These are phyloP conservation scores for Microbotryum lychnidis-dioicae DNA, from an alignment of 1,284 basidiomycete species.

Conservation along the genomic window DNA sequence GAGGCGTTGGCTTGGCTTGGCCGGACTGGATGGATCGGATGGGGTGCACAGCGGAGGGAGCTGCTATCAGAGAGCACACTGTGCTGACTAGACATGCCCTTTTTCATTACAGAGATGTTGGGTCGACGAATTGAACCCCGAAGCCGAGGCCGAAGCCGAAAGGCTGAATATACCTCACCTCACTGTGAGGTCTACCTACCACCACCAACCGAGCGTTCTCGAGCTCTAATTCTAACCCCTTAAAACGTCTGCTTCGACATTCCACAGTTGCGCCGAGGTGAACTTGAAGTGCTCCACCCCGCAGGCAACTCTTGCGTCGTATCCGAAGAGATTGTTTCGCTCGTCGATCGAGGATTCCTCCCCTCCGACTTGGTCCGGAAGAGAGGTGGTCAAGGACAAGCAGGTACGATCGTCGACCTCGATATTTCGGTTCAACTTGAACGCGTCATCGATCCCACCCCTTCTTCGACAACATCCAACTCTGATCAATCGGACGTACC, in stretches of 20 bases:
- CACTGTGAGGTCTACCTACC: conserved; percentile 4
- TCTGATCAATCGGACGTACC: no score
- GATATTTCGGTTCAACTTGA: conserved; percentile 58
- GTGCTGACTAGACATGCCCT: no score
- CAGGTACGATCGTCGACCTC: conserved; percentile 64
- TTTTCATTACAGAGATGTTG: conserved; percentile 18
- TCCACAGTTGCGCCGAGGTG: conserved; percentile 34
- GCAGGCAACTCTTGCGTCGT: conserved; percentile 33
- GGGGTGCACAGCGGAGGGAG: no score
- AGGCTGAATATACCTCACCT: conserved; percentile 17
- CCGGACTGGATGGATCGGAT: no score
- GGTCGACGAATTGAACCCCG: conserved; percentile 28
- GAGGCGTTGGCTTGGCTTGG: no score
- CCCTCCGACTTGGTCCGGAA: conserved; percentile 76
- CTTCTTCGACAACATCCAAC: no score
- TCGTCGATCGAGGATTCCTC: conserved; percentile 71
- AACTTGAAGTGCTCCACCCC: conserved; percentile 52
- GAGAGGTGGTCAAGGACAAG: conserved; percentile 59
- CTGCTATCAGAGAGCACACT: no score
- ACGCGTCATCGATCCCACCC: conserved; percentile 58
- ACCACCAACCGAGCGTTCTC: no score
- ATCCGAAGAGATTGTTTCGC: conserved; percentile 46
- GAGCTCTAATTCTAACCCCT: neutral
- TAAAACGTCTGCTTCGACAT: no score
- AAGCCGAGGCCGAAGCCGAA: conserved; percentile 8